Percentiles rank a stretch among this genome's conserved stretches.
Conservation (phyloP, 1,139 yeast genomes). For the Scheffersomyces titani region DNA sequence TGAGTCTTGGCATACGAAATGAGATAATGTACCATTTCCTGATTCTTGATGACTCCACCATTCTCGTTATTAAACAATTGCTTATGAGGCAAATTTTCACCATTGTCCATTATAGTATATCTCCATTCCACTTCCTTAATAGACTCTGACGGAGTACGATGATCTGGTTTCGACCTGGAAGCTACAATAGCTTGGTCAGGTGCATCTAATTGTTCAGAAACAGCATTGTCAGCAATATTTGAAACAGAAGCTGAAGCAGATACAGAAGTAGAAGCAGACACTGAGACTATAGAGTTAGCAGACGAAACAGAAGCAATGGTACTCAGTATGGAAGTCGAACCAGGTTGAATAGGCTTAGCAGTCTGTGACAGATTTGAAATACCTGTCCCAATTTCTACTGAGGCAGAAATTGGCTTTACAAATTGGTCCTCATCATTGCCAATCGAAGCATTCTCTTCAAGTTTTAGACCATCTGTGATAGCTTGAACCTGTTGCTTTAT, state of each 20-base stretch:
- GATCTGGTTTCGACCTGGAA: not conserved
- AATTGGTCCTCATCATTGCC: not conserved
- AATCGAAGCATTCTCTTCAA: not conserved
- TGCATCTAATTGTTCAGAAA: not conserved
- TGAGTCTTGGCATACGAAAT: slow-evolving; percentile 63
- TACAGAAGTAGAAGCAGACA: not conserved
- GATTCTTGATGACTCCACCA: slow-evolving; percentile 52
- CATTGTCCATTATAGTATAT: slow-evolving; percentile 14
- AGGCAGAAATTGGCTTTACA: not conserved
- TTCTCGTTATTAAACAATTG: slow-evolving; percentile 28
- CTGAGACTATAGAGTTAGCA: not conserved
- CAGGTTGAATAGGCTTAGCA: not conserved
- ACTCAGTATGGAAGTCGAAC: not conserved
- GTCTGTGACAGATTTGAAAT: not conserved
- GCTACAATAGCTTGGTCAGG: not conserved
- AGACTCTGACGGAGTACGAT: slow-evolving; percentile 1
- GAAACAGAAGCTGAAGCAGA: not conserved
- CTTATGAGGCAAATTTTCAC: slow-evolving; percentile 17
- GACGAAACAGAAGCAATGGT: not conserved
- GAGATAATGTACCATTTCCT: slow-evolving; percentile 56
- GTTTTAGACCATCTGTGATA: slow-evolving; percentile 23
- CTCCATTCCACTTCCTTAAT: slow-evolving; percentile 32
- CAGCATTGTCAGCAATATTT: not conserved
- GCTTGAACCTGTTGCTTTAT: slow-evolving; percentile 38
- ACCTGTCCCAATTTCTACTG: not conserved